Evolutionary conservation across 352 stramenopile genomes (phyloP).

Genomic region (Phytophthora sp.): DNA sequence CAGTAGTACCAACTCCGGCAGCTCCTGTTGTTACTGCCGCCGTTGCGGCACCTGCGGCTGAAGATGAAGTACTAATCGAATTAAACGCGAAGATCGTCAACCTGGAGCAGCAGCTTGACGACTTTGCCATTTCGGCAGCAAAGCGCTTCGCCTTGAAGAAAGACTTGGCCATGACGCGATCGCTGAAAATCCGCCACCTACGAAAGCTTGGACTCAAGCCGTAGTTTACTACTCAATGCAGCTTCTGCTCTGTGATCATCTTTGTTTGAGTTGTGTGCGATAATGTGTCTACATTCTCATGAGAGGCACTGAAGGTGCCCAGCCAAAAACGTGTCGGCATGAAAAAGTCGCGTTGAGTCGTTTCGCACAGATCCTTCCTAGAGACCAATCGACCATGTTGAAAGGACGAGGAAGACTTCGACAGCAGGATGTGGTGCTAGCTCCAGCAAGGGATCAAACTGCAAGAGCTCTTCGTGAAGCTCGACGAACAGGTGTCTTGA

Average conservation of each 20-base stretch:
- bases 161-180: slow-evolving; percentile 77
- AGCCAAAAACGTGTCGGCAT: slow-evolving; percentile 8
- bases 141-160: slow-evolving; percentile 84
- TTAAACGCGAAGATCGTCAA: slow-evolving; percentile 50
- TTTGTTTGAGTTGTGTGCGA: slow-evolving; percentile 16
- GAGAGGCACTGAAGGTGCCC: slow-evolving; percentile 17
- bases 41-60: not conserved
- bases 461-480: slow-evolving; percentile 68
- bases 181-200: slow-evolving; percentile 67
- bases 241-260: no score
- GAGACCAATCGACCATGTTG: not conserved
- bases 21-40: not conserved
- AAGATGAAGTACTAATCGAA: slow-evolving; percentile 35
- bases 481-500: slow-evolving; percentile 64
- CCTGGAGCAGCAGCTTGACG: slow-evolving; percentile 65
- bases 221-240: slow-evolving; percentile 12
- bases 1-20: slow-evolving; percentile 2
- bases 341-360: slow-evolving; percentile 17
- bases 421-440: slow-evolving; percentile 61
- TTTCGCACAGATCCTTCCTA: slow-evolving; percentile 8
- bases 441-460: slow-evolving; percentile 59
- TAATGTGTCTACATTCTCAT: no score
- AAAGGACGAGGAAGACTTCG: slow-evolving; percentile 31
- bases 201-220: slow-evolving; percentile 39
- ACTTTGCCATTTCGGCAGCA: slow-evolving; percentile 70